phyloP scores from a whole-genome alignment of 2,329 filamentous ascomycete species.

The Stemphylium lycopersici region DNA sequence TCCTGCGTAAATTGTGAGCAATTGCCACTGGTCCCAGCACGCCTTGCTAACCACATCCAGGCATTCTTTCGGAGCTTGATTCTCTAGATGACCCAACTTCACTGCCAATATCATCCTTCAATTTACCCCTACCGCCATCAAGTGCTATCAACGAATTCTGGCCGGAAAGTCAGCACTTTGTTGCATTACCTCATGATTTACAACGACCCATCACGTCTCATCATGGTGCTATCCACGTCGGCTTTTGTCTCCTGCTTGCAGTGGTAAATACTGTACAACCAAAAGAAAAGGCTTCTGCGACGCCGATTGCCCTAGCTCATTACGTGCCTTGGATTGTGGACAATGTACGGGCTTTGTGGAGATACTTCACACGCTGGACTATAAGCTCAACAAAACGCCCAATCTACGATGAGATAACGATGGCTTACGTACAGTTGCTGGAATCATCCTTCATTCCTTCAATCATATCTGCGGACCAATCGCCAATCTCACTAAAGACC shows the following conservation, averaged over 20 bases:
- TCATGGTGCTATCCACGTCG: constrained; percentile 33
- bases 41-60: constrained; percentile 40
- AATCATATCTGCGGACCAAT: constrained; percentile 1
- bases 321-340: constrained; percentile 37
- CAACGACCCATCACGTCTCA: constrained; percentile 41
- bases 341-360: constrained; percentile 32
- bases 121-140: constrained; percentile 48
- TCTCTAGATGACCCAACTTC: constrained; percentile 24
- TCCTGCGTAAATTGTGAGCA: constrained; percentile 51
- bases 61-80: constrained; percentile 54
- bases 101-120: constrained; percentile 23
- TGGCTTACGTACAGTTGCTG: constrained; percentile 33
- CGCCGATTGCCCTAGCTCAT: constrained; percentile 18
- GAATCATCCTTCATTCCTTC: constrained; percentile 20
- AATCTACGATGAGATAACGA: constrained; percentile 28
- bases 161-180: constrained; percentile 47
- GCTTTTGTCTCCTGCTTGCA: constrained; percentile 32
- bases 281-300: background rate
- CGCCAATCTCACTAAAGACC: constrained; percentile 28
- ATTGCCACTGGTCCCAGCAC: background rate
- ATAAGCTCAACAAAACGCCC: constrained; percentile 10
- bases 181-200: constrained; percentile 50
- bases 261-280: constrained; percentile 15
- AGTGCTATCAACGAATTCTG: constrained; percentile 47
- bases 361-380: constrained; percentile 30